Conservation (phyloP, 805 yeast genomes). For the Isabelozyma rhagii region DNA sequence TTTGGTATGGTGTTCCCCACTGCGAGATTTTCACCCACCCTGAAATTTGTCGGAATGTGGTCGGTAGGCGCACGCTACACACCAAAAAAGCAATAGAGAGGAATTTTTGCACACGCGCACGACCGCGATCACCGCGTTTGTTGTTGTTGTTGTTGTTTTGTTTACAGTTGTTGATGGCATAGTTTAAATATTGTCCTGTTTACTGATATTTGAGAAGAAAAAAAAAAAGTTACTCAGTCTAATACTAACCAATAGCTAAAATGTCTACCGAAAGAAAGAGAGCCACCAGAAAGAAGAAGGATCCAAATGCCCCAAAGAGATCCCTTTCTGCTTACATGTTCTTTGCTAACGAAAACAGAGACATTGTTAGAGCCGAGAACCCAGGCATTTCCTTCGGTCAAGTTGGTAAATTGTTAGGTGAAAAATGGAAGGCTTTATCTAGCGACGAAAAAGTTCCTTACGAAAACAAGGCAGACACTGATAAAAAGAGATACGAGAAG, state of each 20-base stretch:
- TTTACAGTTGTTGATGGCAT: neutral
- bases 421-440: constrained; percentile 89
- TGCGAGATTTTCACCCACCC: neutral
- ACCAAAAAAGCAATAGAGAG: too few species aligned
- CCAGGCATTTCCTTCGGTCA: constrained; percentile 96
- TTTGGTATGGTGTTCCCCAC: neutral
- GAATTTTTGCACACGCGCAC: neutral
- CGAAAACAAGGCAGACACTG: constrained; percentile 90
- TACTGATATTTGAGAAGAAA: neutral
- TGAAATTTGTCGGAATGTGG: neutral
- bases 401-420: constrained; percentile 93
- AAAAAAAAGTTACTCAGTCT: too few species aligned
- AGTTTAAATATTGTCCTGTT: neutral
- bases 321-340: constrained; percentile 98
- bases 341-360: constrained; percentile 97
- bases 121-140: neutral
- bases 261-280: constrained; percentile 37
- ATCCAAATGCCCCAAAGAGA: constrained; percentile 99
- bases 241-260: neutral
- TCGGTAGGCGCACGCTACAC: neutral
- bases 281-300: constrained; percentile 52
- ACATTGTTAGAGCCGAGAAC: constrained; percentile 90
- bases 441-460: constrained; percentile 85
- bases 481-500: constrained; percentile 95
- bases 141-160: neutral